These are phyloP conservation scores for Emericellopsis terricola DNA, from an alignment of 495 filamentous ascomycete species.

Conservation along the genomic window DNA sequence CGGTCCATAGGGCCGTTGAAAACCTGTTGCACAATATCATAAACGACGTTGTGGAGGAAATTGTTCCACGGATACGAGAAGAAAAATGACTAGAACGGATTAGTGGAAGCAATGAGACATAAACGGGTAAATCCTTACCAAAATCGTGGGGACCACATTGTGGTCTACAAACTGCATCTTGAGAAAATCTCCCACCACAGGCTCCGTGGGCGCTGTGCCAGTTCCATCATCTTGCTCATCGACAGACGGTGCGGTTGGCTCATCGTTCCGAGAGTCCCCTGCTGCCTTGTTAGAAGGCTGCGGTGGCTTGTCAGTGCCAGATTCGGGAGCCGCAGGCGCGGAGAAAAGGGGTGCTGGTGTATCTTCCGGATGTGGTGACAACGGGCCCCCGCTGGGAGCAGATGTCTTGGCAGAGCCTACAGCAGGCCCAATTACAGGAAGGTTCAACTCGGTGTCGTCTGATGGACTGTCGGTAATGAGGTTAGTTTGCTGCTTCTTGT, in stretches of 20 bases:
- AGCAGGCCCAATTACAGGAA: neutral
- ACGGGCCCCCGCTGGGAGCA: neutral
- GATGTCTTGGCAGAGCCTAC: neutral
- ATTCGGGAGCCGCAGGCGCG: constrained; percentile 1
- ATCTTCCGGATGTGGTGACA: constrained; percentile 44
- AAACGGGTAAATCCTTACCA: constrained; percentile 37
- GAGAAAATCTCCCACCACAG: constrained; percentile 90
- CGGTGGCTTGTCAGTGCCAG: neutral
- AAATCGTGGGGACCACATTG: constrained; percentile 83
- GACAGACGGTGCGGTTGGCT: too few species aligned
- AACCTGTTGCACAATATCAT: constrained; percentile 97
- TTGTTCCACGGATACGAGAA: constrained; percentile 99
- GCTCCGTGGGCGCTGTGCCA: too few species aligned
- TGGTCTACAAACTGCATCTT: constrained; percentile 97
- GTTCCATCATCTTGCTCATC: too few species aligned
- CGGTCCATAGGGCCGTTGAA: constrained; percentile 98
- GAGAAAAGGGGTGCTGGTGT: constrained; percentile 51
- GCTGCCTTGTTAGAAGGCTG: neutral
- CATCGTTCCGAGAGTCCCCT: too few species aligned
- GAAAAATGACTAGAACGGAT: constrained; percentile 45
- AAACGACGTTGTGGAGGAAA: constrained; percentile 98
- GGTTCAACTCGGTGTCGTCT: neutral
- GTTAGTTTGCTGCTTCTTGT: too few species aligned
- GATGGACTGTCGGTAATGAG: neutral
- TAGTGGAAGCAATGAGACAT: neutral